These are phyloP conservation scores for Termitomyces sp. DNA, from an alignment of 768 basidiomycete genomes.

Conservation along the genomic window DNA sequence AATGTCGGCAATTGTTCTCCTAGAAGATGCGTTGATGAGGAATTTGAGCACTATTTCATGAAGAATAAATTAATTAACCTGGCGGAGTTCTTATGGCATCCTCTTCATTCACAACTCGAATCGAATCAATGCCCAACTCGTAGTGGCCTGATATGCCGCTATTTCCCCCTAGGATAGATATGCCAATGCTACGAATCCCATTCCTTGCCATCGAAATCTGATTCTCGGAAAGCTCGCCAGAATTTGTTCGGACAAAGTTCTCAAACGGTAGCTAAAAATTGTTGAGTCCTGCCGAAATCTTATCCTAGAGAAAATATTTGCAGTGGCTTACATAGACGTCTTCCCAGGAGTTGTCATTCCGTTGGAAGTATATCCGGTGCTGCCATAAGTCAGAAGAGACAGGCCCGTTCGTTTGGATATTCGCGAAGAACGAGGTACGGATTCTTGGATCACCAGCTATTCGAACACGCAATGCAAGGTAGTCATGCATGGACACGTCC, in stretches of 20 bases:
- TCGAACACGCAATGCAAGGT: constrained; percentile 75
- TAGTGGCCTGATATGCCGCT: constrained; percentile 69
- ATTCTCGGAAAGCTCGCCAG: constrained; percentile 61
- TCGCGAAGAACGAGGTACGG: constrained; percentile 85
- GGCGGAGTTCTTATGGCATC: constrained; percentile 36
- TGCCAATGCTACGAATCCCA: constrained; percentile 74
- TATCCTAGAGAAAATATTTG: not conserved
- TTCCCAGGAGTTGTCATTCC: constrained; percentile 68
- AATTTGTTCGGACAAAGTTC: constrained; percentile 70
- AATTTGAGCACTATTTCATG: not conserved
- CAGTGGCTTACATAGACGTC: constrained; percentile 64
- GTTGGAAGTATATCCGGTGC: constrained; percentile 79
- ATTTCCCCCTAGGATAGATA: constrained; percentile 84
- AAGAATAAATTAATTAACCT: constrained; percentile 10
- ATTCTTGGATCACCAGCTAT: constrained; percentile 73
- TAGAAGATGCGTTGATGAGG: not conserved
- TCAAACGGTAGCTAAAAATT: constrained; percentile 69
- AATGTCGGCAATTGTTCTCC: constrained; percentile 11
- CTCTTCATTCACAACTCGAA: constrained; percentile 77
- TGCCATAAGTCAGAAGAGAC: constrained; percentile 90
- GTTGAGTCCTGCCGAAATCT: not conserved
- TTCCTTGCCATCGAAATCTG: constrained; percentile 76
- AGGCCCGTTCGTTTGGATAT: constrained; percentile 85
- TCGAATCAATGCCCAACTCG: constrained; percentile 79
- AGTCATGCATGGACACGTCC: constrained; percentile 78